A percentile compares a stretch with the other conserved stretches of the same genome.
Conservation (phyloP, 2,329 filamentous ascomycete species). For the Aspergillus sp. region DNA sequence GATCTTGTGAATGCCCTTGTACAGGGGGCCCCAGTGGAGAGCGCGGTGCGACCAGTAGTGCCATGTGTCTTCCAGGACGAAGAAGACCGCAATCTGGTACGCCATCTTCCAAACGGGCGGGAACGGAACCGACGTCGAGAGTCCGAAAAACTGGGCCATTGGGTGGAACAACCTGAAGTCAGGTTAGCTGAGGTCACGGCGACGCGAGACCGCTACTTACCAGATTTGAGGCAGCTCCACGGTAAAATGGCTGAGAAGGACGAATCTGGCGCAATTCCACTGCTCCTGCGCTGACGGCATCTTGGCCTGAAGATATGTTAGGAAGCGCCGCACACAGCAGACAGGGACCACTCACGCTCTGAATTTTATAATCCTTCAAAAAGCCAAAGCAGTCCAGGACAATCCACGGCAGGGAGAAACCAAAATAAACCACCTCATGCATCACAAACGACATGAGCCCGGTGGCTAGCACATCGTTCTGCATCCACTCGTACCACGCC, state of each 20-base stretch:
- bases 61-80: conserved; percentile 93
- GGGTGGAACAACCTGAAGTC: conserved; percentile 73
- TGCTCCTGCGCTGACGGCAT: conserved; percentile 88
- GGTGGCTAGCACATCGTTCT: conserved; percentile 92
- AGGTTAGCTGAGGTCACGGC: conserved; percentile 4
- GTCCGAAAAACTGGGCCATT: conserved; percentile 82
- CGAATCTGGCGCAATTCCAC: conserved; percentile 85
- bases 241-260: conserved; percentile 91
- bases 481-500: conserved; percentile 95
- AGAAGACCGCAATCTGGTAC: conserved; percentile 86
- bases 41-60: conserved; percentile 94
- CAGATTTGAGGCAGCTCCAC: conserved; percentile 98
- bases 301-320: conserved; percentile 50
- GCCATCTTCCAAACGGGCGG: conserved; percentile 77
- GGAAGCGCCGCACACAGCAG: background rate
- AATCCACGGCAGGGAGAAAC: conserved; percentile 81
- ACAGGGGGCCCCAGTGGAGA: conserved; percentile 89
- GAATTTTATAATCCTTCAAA: conserved; percentile 92
- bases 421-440: conserved; percentile 93
- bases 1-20: conserved; percentile 96
- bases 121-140: conserved; percentile 83
- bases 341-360: conserved; percentile 56
- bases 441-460: conserved; percentile 95
- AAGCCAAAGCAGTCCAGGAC: conserved; percentile 80
- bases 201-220: conserved; percentile 30